Evolutionary conservation across 2,329 filamentous ascomycete genomes (phyloP).

Genomic region (Pseudogymnoascus sp.): DNA sequence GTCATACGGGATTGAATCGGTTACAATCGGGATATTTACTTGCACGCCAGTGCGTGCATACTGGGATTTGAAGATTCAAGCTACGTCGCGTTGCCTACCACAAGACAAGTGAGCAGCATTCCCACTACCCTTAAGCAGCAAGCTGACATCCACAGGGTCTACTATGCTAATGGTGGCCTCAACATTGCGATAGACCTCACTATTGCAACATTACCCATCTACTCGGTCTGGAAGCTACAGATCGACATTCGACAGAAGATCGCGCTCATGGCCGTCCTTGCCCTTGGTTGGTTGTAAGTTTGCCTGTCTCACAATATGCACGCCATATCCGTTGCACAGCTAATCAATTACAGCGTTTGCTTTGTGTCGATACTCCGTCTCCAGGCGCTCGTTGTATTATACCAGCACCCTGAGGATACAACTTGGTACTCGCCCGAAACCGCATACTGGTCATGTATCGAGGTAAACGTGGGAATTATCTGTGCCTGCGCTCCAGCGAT

Average conservation of each 20-base stretch:
- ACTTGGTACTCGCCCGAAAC: slow-evolving; percentile 11
- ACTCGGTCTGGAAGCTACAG: slow-evolving; percentile 36
- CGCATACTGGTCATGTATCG: slow-evolving; percentile 20
- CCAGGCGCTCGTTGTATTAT: slow-evolving; percentile 17
- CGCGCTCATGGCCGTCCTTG: slow-evolving; percentile 33
- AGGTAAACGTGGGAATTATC: slow-evolving; percentile 24
- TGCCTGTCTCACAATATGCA: background rate
- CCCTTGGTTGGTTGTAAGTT: slow-evolving; percentile 32
- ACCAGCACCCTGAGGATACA: background rate
- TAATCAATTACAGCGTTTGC: slow-evolving; percentile 17
- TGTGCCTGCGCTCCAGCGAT: slow-evolving; percentile 24
- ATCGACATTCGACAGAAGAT: slow-evolving; percentile 34
- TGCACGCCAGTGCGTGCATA: slow-evolving; percentile 37
- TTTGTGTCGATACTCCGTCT: slow-evolving; percentile 23
- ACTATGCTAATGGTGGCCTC: background rate
- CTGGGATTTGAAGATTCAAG: slow-evolving; percentile 33
- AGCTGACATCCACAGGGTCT: background rate
- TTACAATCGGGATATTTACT: slow-evolving; percentile 38
- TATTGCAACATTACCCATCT: slow-evolving; percentile 35
- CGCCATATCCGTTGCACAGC: background rate
- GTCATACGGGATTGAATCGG: slow-evolving; percentile 7
- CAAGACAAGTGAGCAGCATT: slow-evolving; percentile 18
- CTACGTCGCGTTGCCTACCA: slow-evolving; percentile 35
- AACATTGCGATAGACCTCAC: slow-evolving; percentile 37
- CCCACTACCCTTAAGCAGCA: background rate